Evolutionary conservation across 306 rosid species (phyloP).

Genomic region (Pterocarpus santalinus): DNA sequence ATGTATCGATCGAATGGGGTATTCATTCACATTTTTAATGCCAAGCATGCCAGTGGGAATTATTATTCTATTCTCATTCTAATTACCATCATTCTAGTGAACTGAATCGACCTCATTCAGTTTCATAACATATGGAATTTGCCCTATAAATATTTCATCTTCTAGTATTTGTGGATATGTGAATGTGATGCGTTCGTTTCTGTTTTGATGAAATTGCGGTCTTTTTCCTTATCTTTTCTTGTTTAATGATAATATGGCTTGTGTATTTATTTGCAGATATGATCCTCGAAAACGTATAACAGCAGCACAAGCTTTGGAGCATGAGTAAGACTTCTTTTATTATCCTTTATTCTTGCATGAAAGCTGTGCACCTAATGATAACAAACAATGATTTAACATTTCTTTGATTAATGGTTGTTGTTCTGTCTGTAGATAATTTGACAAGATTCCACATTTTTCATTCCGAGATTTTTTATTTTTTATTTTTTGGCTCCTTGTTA

Average conservation of each 20-base stretch:
- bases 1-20: conserved; percentile 8
- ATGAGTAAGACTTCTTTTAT: conserved; percentile 71
- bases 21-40: neutral
- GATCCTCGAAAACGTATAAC: conserved; percentile 96
- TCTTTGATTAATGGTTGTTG: conserved; percentile 21
- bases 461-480: neutral
- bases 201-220: conserved; percentile 23
- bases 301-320: conserved; percentile 94
- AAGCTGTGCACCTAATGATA: conserved; percentile 25
- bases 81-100: conserved; percentile 19
- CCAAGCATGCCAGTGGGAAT: conserved; percentile 10
- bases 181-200: conserved; percentile 25
- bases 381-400: conserved; percentile 34
- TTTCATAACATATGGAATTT: conserved; percentile 31
- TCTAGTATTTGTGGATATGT: conserved; percentile 23
- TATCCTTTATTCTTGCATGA: conserved; percentile 22
- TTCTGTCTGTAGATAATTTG: conserved; percentile 38
- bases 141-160: conserved; percentile 19
- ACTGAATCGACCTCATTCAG: conserved; percentile 15
- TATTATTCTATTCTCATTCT: conserved; percentile 24
- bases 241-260: conserved; percentile 11
- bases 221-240: neutral
- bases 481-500: neutral
- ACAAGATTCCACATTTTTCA: conserved; percentile 26
- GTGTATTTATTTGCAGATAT: conserved; percentile 68